Evolutionary conservation across 148 eudicot genomes (phyloP).

Genomic region (Camellia japonica): DNA sequence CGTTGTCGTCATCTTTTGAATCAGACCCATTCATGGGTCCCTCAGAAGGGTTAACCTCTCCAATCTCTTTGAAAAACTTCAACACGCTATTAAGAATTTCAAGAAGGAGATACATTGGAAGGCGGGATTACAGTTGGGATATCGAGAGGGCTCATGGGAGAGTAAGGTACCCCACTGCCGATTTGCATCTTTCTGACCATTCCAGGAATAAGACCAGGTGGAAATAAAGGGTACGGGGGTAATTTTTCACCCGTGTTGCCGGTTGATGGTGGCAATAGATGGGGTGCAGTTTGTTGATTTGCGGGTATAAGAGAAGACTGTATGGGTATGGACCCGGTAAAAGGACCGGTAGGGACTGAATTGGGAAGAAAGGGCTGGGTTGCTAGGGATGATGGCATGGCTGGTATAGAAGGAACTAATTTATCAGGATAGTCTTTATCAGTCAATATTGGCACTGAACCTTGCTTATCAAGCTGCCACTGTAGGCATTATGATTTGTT

Average conservation of each 20-base stretch:
- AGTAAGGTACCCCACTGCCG: constrained; percentile 97
- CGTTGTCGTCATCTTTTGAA: constrained; percentile 51
- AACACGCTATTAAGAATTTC: constrained; percentile 83
- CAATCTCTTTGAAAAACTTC: constrained; percentile 86
- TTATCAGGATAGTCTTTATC: constrained; percentile 62
- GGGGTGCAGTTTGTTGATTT: constrained; percentile 47
- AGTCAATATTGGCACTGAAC: constrained; percentile 24
- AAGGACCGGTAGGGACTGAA: constrained; percentile 40
- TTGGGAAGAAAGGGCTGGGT: constrained; percentile 53
- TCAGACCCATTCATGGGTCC: constrained; percentile 73
- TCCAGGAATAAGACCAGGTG: constrained; percentile 96
- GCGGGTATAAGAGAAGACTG: constrained; percentile 43
- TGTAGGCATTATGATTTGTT: constrained; percentile 46
- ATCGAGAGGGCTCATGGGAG: constrained; percentile 96
- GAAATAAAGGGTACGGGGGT: constrained; percentile 92
- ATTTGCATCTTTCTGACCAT: constrained; percentile 94
- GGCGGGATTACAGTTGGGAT: constrained; percentile 90
- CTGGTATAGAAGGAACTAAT: constrained; percentile 38
- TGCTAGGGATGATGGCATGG: constrained; percentile 40
- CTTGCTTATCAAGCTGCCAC: constrained; percentile 66
- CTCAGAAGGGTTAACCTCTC: constrained; percentile 92
- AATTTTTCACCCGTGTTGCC: constrained; percentile 53
- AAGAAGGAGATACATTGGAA: constrained; percentile 58
- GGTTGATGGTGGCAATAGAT: constrained; percentile 32
- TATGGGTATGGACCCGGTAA: constrained; percentile 50